phyloP scores from a whole-genome alignment of 495 filamentous ascomycete species.

The Lineolata rhizophorae region DNA sequence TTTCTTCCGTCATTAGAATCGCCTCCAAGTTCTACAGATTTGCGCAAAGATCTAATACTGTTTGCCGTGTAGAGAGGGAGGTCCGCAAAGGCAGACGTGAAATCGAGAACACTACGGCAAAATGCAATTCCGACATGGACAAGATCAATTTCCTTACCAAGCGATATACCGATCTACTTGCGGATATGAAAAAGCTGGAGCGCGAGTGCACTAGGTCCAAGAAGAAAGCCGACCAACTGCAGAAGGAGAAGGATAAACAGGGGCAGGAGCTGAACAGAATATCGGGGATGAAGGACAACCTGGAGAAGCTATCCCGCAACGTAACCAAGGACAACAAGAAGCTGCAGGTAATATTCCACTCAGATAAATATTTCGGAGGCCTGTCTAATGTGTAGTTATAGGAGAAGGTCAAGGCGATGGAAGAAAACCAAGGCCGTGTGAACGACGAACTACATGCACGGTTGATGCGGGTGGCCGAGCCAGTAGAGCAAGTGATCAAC shows the following conservation, averaged over 20 bases:
- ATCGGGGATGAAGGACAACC: conserved; percentile 68
- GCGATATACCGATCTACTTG: conserved; percentile 73
- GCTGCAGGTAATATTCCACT: conserved; percentile 49
- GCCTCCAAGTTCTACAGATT: too few relatives aligned
- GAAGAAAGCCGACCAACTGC: conserved; percentile 80
- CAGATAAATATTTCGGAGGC: too few relatives aligned
- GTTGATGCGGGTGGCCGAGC: conserved; percentile 45
- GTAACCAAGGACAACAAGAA: conserved; percentile 91
- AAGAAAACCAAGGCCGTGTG: neutral
- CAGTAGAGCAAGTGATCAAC: too few relatives aligned
- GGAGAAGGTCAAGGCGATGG: conserved; percentile 1
- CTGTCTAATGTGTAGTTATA: too few relatives aligned
- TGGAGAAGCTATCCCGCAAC: conserved; percentile 86
- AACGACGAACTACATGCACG: conserved; percentile 48
- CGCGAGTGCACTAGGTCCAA: conserved; percentile 87
- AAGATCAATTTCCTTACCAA: conserved; percentile 75
- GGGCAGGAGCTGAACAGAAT: conserved; percentile 75
- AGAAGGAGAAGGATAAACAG: conserved; percentile 87
- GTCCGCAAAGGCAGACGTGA: conserved; percentile 91
- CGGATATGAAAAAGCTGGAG: conserved; percentile 86
- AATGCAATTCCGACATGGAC: conserved; percentile 49
- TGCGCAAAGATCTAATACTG: too few relatives aligned
- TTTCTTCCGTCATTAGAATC: too few relatives aligned
- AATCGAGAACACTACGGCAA: conserved; percentile 55
- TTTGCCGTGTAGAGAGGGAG: conserved; percentile 38